Evolutionary conservation across 2,329 filamentous ascomycete species (phyloP).

Genomic region (Mollisia scopiformis): DNA sequence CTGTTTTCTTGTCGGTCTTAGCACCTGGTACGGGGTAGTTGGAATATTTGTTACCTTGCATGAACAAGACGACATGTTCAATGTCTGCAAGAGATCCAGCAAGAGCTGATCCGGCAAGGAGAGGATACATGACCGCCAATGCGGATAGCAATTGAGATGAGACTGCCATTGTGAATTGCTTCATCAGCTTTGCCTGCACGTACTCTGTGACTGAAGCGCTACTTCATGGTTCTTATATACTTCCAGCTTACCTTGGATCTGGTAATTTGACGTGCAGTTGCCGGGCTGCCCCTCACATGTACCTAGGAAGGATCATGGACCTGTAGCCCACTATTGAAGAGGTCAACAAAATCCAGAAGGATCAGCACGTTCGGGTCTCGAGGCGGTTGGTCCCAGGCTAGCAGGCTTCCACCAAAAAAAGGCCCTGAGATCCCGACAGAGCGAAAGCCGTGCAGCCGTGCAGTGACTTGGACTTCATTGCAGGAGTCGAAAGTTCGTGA

Average conservation of each 20-base stretch:
- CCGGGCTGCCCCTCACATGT: background rate
- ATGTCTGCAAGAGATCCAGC: conserved; percentile 50
- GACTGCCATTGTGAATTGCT: conserved; percentile 22
- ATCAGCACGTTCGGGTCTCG: background rate
- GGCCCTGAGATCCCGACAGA: background rate
- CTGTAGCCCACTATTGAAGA: conserved; percentile 11
- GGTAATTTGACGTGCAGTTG: background rate
- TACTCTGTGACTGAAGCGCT: background rate
- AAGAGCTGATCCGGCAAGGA: conserved; percentile 17
- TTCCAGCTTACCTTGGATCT: background rate
- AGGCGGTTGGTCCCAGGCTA: background rate
- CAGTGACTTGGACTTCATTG: no score
- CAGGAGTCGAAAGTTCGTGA: background rate
- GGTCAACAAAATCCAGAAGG: background rate
- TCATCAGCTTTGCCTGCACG: background rate
- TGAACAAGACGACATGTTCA: conserved; percentile 60
- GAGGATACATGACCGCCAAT: conserved; percentile 23
- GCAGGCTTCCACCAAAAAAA: background rate
- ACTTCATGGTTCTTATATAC: background rate
- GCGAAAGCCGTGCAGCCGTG: background rate
- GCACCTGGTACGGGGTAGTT: conserved; percentile 31
- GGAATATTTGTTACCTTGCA: conserved; percentile 46
- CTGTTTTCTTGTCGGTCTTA: conserved; percentile 21
- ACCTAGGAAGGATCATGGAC: background rate
- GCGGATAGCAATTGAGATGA: conserved; percentile 10